Conservation (phyloP, 2,329 filamentous ascomycete species). For the Verticillium zaregamsianum region DNA sequence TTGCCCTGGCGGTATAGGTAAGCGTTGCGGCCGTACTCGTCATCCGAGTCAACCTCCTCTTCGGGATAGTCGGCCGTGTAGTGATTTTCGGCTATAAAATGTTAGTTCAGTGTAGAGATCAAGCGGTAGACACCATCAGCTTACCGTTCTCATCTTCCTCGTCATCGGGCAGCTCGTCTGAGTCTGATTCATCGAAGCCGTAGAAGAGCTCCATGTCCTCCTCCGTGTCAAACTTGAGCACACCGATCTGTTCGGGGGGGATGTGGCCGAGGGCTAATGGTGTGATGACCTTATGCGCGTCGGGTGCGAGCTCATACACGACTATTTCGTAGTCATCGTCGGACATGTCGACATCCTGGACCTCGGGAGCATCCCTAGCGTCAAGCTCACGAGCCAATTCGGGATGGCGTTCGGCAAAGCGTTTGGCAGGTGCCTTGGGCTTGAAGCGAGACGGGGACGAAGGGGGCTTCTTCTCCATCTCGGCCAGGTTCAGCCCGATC, state of each 20-base stretch:
- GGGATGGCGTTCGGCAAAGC: constrained; percentile 54
- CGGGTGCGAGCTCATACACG: constrained; percentile 58
- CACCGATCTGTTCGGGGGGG: constrained; percentile 46
- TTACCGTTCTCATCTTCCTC: constrained; percentile 64
- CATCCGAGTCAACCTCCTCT: constrained; percentile 69
- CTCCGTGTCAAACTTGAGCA: constrained; percentile 53
- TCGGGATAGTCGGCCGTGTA: constrained; percentile 79
- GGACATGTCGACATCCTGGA: constrained; percentile 35
- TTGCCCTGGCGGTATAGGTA: constrained; percentile 51
- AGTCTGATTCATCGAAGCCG: constrained; percentile 55
- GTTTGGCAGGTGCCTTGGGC: constrained; percentile 50
- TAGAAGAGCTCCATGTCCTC: constrained; percentile 59
- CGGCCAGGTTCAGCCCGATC: constrained; percentile 49
- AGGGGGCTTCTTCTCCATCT: constrained; percentile 25
- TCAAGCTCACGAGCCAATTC: constrained; percentile 21
- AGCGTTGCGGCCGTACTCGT: constrained; percentile 45
- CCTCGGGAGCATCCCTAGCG: constrained; percentile 21
- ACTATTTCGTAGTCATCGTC: constrained; percentile 61
- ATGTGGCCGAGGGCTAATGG: constrained; percentile 43
- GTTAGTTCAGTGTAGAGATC: neutral
- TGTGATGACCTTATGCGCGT: constrained; percentile 14
- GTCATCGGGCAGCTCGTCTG: constrained; percentile 54
- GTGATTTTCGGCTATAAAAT: constrained; percentile 64
- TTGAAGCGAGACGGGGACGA: constrained; percentile 37
- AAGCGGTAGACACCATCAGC: constrained; percentile 10